phyloP scores from a whole-genome alignment of 2,329 filamentous ascomycete species.

The Triangularia setosa region DNA sequence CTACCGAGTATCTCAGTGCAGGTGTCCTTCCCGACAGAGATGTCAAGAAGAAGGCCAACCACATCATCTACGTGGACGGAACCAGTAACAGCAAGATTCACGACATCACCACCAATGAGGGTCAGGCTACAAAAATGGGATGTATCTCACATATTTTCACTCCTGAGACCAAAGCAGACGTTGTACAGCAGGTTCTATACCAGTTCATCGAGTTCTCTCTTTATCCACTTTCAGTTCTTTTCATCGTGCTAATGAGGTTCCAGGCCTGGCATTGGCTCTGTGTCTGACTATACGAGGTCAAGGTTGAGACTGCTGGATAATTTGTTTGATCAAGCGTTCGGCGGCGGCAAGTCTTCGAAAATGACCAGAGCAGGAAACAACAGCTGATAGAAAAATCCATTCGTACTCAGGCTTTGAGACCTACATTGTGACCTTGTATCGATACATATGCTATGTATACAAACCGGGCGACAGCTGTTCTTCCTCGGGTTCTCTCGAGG shows the following conservation, averaged over 20 bases:
- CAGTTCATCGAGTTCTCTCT: neutral
- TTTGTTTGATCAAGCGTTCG: neutral
- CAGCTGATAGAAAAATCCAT: neutral
- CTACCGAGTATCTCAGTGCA: neutral
- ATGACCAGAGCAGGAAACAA: too few species aligned
- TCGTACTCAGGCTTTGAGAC: neutral
- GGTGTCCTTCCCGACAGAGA: neutral
- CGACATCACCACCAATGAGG: neutral
- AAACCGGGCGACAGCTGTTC: constrained; percentile 1
- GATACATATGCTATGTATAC: neutral
- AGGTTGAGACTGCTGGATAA: neutral
- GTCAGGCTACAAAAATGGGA: too few species aligned
- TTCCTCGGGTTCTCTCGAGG: constrained; percentile 9
- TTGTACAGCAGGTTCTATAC: constrained; percentile 3
- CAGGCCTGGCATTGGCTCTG: constrained; percentile 2
- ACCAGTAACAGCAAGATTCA: constrained; percentile 2
- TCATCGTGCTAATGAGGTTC: too few species aligned
- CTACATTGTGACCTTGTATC: neutral
- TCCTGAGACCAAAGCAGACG: neutral
- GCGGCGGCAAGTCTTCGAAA: constrained; percentile 1
- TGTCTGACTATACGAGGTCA: neutral
- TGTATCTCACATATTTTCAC: constrained; percentile 6
- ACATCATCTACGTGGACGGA: constrained; percentile 7
- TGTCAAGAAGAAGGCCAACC: neutral
- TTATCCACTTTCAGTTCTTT: too few species aligned